Base-by-base conservation (phyloP, 441 rosid genomes). In the Geranium incanum region DNA sequence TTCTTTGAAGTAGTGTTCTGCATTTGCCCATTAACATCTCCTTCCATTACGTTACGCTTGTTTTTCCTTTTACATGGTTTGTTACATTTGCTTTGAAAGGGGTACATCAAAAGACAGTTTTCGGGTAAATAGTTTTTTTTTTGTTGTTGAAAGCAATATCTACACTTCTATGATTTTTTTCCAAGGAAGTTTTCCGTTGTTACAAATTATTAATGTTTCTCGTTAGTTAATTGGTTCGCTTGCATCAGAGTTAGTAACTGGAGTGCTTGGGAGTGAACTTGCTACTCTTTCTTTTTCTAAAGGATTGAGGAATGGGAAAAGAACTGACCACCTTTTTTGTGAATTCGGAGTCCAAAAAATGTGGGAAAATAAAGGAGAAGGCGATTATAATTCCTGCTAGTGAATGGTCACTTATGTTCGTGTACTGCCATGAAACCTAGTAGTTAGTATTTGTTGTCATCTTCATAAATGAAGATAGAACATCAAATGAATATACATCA, bases 171-270 rank as follows among this genome's bases (percentile, higher is more conserved):
- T 45, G 52, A 45, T 45, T 45, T 45, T 45, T 13, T 45, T 11
- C 52, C n/a, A 45, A 11, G 8, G 9, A 43, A 43, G 12, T 1
- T 43, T 6, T 12, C 52, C 12, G 50, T 11, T 45, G 9, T 45
- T 45, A 45, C 13, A 13, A 13, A 45, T 11, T 8, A 45, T 45
- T 45, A 13, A 13, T 45, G n/a, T 45, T 45, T 13, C 52, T 59
- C 19, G 64, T 18, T 59, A 59, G 28, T 18, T 23, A 59, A 16
- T 6, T 59, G 16, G 5, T 50, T 59, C 18, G 64, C 28, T 16
- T 59, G 55, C 64, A 18, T 19, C 64, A 59, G 64, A 19, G 64
- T 59, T 59, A 59, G 23, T 16, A 59, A 59, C 19, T 59, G 18
- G 21, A 59, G 64, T 59, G 18, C 9, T 45, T 45, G 50, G 52